Base-by-base conservation (phyloP, 345 rosid genomes). In the Eucalyptus curtisii region DNA sequence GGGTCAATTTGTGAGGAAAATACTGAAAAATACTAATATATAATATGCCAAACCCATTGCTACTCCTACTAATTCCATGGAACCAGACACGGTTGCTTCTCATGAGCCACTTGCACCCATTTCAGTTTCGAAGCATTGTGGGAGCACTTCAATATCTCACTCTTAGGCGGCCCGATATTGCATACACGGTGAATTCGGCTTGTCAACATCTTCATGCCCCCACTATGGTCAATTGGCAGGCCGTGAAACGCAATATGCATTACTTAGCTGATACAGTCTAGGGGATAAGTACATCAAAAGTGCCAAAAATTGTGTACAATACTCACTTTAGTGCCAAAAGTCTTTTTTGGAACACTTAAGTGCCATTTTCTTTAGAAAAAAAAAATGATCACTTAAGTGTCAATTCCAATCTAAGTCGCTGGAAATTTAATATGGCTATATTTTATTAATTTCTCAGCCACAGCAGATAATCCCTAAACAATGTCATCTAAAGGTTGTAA, bases 351-450 rank as follows among this genome's bases (percentile, higher is more conserved):
- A 49, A 49, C 50, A 49, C 50, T 49, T 49, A 49, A 49, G 17
- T 49, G 0, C 0, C 50, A 49, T 17, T 49, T 49, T 49, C 17
- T 49, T 49, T 49, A 12, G 1, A 4, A 4, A 48, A 13, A 49
- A 49, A 49, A 13, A n/a, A n/a, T n/a, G 50, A 49, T 49, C 17
- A 49, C 50, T 49, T 49, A 49, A 49, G 50, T 49, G 50, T 5
- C 14, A 49, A 49, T 49, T 49, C 0, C 15, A 0, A 49, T 49
- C 1, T 49, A 0, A 49, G 0, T 14, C 3, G 3, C 3, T 49
- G 0, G 50, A 49, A 49, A 49, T 49, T 49, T 49, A 49, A 14
- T 5, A 49, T 49, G 50, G 17, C 7, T 49, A 49, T 49, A 49
- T 49, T 49, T 49, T 49, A 49, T 49, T 49, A 49, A 49, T 49